Percentiles rank a stretch among this genome's conserved stretches.
Conservation (phyloP, 257 asterid species). For the Solanum appendiculatum region DNA sequence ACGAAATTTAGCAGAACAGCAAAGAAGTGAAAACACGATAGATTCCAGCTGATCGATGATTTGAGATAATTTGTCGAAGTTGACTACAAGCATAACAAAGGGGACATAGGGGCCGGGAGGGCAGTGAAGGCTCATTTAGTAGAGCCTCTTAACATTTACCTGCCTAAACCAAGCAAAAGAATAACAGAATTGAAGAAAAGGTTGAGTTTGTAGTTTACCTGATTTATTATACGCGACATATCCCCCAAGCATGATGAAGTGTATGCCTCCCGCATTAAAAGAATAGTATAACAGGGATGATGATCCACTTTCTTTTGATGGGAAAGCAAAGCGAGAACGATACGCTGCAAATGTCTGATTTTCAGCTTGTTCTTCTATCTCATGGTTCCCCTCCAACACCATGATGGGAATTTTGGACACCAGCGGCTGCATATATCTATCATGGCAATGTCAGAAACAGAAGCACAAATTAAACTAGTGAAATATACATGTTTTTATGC, state of each 20-base stretch:
- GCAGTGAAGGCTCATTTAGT: no score
- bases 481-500: not conserved
- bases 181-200: not conserved
- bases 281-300: slow-evolving; percentile 75
- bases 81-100: not conserved
- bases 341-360: slow-evolving; percentile 64
- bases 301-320: slow-evolving; percentile 73
- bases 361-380: slow-evolving; percentile 70
- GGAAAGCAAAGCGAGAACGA: slow-evolving; percentile 79
- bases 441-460: not conserved
- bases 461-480: not conserved
- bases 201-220: slow-evolving; percentile 24
- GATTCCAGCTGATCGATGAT: not conserved
- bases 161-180: no score
- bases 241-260: slow-evolving; percentile 76
- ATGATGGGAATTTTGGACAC: slow-evolving; percentile 74
- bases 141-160: no score
- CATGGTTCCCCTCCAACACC: slow-evolving; percentile 98
- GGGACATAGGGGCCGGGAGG: no score
- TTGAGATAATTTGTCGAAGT: not conserved
- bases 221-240: slow-evolving; percentile 53
- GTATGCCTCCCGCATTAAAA: slow-evolving; percentile 91
- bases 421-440: slow-evolving; percentile 82
- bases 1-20: not conserved
- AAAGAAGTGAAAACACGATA: not conserved